Conservation (phyloP, 1,284 basidiomycete genomes). For the Sparassis latifolia region DNA sequence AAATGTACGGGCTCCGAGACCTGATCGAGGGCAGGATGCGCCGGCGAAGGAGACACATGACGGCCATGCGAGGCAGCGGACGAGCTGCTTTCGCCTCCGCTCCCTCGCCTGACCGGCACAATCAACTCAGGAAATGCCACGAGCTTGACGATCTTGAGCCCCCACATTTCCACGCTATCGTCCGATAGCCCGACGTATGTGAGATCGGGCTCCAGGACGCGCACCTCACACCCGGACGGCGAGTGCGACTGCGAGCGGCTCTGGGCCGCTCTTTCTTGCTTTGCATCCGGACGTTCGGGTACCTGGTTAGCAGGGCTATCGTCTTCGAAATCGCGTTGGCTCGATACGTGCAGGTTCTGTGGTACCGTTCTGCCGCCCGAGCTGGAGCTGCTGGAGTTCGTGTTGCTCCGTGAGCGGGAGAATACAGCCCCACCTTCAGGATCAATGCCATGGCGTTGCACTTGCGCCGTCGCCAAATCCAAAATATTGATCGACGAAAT, state of each 20-base stretch:
- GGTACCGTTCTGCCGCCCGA: conserved; percentile 10
- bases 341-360: conserved; percentile 7
- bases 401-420: conserved; percentile 35
- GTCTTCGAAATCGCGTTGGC: conserved; percentile 7
- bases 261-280: conserved; percentile 5
- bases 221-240: conserved; percentile 24
- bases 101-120: conserved; percentile 14
- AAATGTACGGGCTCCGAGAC: not conserved
- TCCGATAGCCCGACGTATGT: conserved; percentile 40
- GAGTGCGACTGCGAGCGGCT: conserved; percentile 22
- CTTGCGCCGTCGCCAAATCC: conserved; percentile 20
- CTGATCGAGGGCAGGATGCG: not conserved
- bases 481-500: conserved; percentile 26
- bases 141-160: conserved; percentile 66
- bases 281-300: not conserved
- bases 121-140: conserved; percentile 70
- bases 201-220: conserved; percentile 26
- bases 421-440: conserved; percentile 36
- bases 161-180: conserved; percentile 61
- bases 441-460: conserved; percentile 17
- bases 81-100: not conserved
- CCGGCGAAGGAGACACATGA: not conserved
- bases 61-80: not conserved
- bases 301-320: conserved; percentile 2
- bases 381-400: conserved; percentile 25